A percentile compares a stretch with the other conserved stretches of the same genome.
Conservation (phyloP, 179 eudicot genomes). For the Spergularia azorica region DNA sequence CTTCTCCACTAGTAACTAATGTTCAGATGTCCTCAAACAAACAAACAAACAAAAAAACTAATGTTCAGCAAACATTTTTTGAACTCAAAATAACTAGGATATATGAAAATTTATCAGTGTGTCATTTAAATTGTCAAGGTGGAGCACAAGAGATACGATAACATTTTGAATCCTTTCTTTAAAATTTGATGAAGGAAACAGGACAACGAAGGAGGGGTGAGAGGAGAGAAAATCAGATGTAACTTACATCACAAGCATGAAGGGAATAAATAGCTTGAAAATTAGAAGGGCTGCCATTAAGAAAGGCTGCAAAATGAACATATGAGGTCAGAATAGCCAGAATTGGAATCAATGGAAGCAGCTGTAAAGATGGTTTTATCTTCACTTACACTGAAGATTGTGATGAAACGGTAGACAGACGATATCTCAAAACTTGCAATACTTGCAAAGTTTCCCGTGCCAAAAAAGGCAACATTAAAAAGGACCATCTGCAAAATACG, state of each 20-base stretch:
- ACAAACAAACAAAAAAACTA: too few species aligned
- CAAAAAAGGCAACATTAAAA: constrained; percentile 94
- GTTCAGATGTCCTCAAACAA: too few species aligned
- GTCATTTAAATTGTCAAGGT: too few species aligned
- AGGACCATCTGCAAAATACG: constrained; percentile 69
- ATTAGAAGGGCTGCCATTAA: constrained; percentile 94
- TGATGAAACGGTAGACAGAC: constrained; percentile 96
- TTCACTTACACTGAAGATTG: constrained; percentile 85
- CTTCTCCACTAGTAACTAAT: too few species aligned
- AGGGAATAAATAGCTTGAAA: constrained; percentile 88
- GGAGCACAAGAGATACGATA: too few species aligned
- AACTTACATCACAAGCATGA: constrained; percentile 97
- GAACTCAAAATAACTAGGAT: too few species aligned
- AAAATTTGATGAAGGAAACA: too few species aligned
- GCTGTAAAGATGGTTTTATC: constrained; percentile 19
- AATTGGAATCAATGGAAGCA: constrained; percentile 9
- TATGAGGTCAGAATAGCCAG: constrained; percentile 31
- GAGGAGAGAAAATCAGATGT: not conserved
- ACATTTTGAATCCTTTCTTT: too few species aligned
- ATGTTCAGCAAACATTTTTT: too few species aligned
- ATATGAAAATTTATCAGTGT: too few species aligned
- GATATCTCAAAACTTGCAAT: constrained; percentile 99
- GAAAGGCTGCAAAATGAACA: constrained; percentile 74
- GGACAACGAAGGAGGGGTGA: too few species aligned
- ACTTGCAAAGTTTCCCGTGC: constrained; percentile 98